Conservation (phyloP, 495 filamentous ascomycete species). For the Penicillium coprophilum region DNA sequence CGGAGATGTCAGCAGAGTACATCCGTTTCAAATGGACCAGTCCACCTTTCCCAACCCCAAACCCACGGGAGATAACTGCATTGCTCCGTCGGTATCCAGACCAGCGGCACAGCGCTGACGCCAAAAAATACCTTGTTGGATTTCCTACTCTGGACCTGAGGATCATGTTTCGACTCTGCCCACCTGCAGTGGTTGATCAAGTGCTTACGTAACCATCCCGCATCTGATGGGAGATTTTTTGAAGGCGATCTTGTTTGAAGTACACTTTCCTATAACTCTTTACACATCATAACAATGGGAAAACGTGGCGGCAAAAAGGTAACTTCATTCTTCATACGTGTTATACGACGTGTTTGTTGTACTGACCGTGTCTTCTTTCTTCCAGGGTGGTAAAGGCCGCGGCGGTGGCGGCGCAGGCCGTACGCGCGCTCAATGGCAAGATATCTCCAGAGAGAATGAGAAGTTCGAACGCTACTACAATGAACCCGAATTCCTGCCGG, state of each 20-base stretch:
- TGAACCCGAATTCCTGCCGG: conserved; percentile 64
- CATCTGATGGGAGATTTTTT: conserved; percentile 11
- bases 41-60: neutral
- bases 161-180: conserved; percentile 14
- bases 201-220: conserved; percentile 9
- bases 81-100: neutral
- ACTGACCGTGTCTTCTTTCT: conserved; percentile 16
- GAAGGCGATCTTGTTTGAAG: conserved; percentile 2
- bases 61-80: neutral
- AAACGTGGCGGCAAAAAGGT: conserved; percentile 44
- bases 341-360: conserved; percentile 4
- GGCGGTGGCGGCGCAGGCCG: conserved; percentile 32
- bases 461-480: conserved; percentile 84
- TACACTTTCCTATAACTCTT: neutral
- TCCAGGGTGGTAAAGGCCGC: conserved; percentile 37
- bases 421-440: conserved; percentile 47
- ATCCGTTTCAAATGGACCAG: neutral
- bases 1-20: neutral
- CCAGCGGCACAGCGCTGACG: neutral
- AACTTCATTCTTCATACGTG: neutral
- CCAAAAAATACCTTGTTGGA: neutral
- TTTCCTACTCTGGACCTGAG: neutral
- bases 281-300: conserved; percentile 30
- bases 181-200: neutral
- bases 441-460: conserved; percentile 69